These are phyloP conservation scores for Aureobasidium sp. DNA, from an alignment of 2,329 filamentous ascomycete species.

Conservation along the genomic window DNA sequence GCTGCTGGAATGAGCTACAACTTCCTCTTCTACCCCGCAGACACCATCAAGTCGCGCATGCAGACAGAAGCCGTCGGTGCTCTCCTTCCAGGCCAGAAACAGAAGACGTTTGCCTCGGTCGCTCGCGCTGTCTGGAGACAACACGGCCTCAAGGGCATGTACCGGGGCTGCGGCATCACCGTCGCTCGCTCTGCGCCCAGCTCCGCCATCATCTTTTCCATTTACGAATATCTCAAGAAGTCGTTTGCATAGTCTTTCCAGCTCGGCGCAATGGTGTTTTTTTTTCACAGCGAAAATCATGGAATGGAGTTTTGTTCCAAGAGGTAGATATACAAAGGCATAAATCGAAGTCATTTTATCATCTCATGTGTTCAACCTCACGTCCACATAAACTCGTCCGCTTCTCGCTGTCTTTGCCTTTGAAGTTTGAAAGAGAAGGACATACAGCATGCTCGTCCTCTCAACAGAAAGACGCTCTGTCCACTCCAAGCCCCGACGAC, in stretches of 20 bases:
- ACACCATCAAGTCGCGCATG: constrained; percentile 96
- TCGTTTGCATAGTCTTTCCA: constrained; percentile 40
- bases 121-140: constrained; percentile 67
- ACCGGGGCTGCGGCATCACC: constrained; percentile 91
- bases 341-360: not conserved
- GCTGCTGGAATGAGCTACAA: constrained; percentile 90
- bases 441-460: not conserved
- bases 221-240: constrained; percentile 78
- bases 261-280: not conserved
- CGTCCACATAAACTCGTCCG: not conserved
- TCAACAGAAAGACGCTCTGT: constrained; percentile 4
- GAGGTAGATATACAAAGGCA: not conserved
- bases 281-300: not conserved
- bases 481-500: not conserved
- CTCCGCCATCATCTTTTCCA: constrained; percentile 95
- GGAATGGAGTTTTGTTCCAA: not conserved
- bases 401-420: not conserved
- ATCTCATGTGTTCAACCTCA: too few relatives aligned
- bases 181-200: constrained; percentile 80
- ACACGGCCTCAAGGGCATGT: constrained; percentile 75
- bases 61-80: constrained; percentile 65
- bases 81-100: constrained; percentile 40
- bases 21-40: constrained; percentile 92
- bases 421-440: not conserved
- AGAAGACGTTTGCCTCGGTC: constrained; percentile 61